Percentiles rank a stretch among this genome's conserved stretches.
phyloP scores from a whole-genome alignment of 1,139 yeast genomes.

The Hansenula lynferdii region DNA sequence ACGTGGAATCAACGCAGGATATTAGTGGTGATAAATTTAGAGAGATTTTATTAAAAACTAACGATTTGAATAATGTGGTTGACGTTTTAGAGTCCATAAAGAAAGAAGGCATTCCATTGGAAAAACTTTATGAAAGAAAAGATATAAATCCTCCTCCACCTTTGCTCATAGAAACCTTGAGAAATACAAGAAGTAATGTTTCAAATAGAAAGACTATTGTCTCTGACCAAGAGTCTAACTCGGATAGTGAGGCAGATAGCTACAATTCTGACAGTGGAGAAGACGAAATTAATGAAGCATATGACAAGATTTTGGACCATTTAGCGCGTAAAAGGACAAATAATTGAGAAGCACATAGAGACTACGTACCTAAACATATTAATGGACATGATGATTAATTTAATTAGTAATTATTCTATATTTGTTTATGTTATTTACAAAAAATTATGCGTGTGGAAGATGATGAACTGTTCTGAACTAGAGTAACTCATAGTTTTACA shows the following conservation, averaged over 20 bases:
- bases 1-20: not conserved
- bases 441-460: too few species aligned
- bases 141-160: not conserved
- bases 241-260: conserved; percentile 11
- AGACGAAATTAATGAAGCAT: conserved; percentile 39
- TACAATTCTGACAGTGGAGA: conserved; percentile 14
- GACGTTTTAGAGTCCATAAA: conserved; percentile 45
- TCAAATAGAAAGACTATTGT: conserved; percentile 11
- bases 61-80: conserved; percentile 50
- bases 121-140: conserved; percentile 39
- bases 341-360: conserved; percentile 4
- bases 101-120: conserved; percentile 45
- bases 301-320: conserved; percentile 45
- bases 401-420: too few species aligned
- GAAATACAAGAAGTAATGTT: conserved; percentile 12
- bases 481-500: not conserved
- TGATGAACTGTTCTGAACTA: too few species aligned
- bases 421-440: too few species aligned
- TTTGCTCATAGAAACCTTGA: conserved; percentile 15
- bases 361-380: too few species aligned
- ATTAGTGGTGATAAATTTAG: conserved; percentile 50
- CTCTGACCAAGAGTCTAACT: conserved; percentile 21
- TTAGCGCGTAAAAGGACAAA: conserved; percentile 32
- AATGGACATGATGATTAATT: too few species aligned
- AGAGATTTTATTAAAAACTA: conserved; percentile 41